A percentile compares a stretch with the other conserved stretches of the same genome.
Evolutionary conservation across 139 green algal genomes (phyloP).

Genomic region (Pleodorina starrii): DNA sequence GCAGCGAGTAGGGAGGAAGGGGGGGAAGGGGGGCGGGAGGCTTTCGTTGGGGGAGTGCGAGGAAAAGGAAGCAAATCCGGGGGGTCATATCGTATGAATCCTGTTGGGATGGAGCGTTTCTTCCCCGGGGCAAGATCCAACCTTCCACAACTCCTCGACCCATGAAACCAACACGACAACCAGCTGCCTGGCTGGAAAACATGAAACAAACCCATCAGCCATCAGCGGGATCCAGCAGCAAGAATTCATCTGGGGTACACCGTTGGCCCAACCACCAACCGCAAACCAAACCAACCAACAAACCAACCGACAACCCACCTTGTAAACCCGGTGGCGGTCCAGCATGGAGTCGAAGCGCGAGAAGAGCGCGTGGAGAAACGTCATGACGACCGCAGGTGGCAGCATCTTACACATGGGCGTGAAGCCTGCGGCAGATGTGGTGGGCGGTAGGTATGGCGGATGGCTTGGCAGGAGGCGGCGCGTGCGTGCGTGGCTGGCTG

Average conservation of each 20-base stretch:
- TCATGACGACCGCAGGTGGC: slow-evolving; percentile 55
- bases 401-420: slow-evolving; percentile 52
- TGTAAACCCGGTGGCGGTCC: slow-evolving; percentile 27
- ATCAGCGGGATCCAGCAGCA: too few relatives aligned
- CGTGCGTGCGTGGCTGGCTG: too few relatives aligned
- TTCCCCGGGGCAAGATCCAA: neutral
- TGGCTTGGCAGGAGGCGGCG: too few relatives aligned
- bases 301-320: too few relatives aligned
- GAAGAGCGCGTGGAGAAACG: slow-evolving; percentile 62
- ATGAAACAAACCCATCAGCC: too few relatives aligned
- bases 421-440: too few relatives aligned
- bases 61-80: neutral
- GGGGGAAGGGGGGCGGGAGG: neutral
- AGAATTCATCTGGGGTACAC: neutral
- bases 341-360: slow-evolving; percentile 8
- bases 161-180: neutral
- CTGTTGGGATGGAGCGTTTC: neutral
- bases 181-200: too few relatives aligned
- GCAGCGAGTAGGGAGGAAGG: neutral
- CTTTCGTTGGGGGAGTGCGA: neutral
- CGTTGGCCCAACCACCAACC: neutral
- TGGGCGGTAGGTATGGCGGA: too few relatives aligned
- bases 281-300: too few relatives aligned
- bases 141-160: neutral
- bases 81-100: neutral